Conservation (phyloP, 1,284 basidiomycete species). For the Puccinia polysora region DNA sequence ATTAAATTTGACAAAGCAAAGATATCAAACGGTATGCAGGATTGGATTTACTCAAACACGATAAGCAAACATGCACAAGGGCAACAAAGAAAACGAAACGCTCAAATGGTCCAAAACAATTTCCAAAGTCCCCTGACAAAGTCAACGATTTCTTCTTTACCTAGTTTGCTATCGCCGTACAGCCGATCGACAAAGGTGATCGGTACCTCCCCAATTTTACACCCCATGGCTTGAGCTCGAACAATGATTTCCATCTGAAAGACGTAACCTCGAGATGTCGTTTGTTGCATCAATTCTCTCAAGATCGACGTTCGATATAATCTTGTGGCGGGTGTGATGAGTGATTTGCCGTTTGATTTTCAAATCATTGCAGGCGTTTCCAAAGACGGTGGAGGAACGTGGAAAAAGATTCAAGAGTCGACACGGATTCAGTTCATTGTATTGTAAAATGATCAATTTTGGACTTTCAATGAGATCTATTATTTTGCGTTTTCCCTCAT, state of each 20-base stretch:
- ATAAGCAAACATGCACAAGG: no score
- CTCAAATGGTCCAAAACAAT: conserved; percentile 67
- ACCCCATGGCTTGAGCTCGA: conserved; percentile 72
- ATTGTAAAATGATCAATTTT: no score
- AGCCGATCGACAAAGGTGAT: conserved; percentile 90
- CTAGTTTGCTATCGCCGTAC: conserved; percentile 85
- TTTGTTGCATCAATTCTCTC: conserved; percentile 72
- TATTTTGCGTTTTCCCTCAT: no score
- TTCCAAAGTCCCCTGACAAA: conserved; percentile 80
- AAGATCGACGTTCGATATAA: conserved; percentile 73
- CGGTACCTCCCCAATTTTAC: conserved; percentile 79
- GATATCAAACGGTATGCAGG: no score
- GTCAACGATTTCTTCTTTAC: conserved; percentile 79
- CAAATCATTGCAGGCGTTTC: background rate
- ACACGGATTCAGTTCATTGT: background rate
- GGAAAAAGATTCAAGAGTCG: no score
- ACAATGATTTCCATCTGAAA: conserved; percentile 99
- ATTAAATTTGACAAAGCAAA: no score
- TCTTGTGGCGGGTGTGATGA: conserved; percentile 54
- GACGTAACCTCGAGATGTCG: conserved; percentile 80
- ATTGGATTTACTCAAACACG: no score
- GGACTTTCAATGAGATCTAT: no score
- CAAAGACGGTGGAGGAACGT: background rate
- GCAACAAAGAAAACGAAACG: no score
- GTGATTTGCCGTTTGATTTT: background rate